Percentiles rank a stretch among this genome's conserved stretches.
phyloP scores from a whole-genome alignment of 2,329 filamentous ascomycete species.

The Scedosporium minutisporum region DNA sequence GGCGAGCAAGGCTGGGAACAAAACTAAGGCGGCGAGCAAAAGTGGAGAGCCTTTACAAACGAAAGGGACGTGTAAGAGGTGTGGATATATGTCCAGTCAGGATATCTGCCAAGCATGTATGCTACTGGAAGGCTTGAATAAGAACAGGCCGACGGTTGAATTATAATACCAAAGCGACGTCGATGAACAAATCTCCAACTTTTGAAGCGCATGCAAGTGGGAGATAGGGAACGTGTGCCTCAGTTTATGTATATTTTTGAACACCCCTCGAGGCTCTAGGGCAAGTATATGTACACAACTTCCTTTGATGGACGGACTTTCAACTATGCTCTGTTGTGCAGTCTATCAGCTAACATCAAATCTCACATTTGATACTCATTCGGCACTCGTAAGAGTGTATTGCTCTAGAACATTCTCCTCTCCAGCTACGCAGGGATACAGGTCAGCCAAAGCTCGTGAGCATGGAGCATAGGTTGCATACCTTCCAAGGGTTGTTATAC shows the following conservation, averaged over 20 bases:
- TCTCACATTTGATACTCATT: not conserved
- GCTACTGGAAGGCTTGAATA: conserved; percentile 83
- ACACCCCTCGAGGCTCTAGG: not conserved
- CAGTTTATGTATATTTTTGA: not conserved
- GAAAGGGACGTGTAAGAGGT: conserved; percentile 74
- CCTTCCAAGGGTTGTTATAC: conserved; percentile 55
- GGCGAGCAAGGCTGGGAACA: not conserved
- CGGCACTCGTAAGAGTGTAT: not conserved
- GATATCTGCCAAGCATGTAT: conserved; percentile 88
- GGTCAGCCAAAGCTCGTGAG: not conserved
- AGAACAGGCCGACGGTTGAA: conserved; percentile 52
- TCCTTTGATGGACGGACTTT: not conserved
- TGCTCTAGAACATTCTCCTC: conserved; percentile 36
- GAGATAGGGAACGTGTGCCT: not conserved
- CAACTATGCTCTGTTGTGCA: not conserved
- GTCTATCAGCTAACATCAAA: not conserved
- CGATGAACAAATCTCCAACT: not conserved
- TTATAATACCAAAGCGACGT: conserved; percentile 28
- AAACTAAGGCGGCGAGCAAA: conserved; percentile 7
- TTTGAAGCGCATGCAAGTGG: not conserved
- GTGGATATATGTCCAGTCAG: conserved; percentile 94
- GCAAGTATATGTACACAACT: not conserved
- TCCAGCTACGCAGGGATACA: conserved; percentile 33
- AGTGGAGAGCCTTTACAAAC: conserved; percentile 46
- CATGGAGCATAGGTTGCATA: conserved; percentile 23